Base-by-base conservation (phyloP, 345 rosid species). In the Eucalyptus urophylla region DNA sequence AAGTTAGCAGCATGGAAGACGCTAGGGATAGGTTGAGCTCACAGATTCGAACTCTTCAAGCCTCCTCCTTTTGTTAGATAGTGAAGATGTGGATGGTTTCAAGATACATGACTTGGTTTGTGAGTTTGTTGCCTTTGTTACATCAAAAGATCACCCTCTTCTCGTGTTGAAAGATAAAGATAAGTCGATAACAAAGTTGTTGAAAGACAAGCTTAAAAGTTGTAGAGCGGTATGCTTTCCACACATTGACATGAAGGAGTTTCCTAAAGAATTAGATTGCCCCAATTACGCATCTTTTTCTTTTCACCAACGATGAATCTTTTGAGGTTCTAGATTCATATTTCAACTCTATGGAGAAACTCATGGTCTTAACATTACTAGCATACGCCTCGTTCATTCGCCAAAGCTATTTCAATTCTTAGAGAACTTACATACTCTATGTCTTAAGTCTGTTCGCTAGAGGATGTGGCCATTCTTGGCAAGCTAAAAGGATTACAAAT, bases 331-430 rank as follows among this genome's bases (percentile, higher is more conserved):
- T 19, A 33, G 5, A 65, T 65, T 65, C 72, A n/a, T 54, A 27
- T 60, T 60, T 60, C 67, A 58, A 60, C 31, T 60, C 67, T 11
- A 25, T 3, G 67, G 3, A 3, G 31, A 60, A 60, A 11, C 67
- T 25, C 8, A 11, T 3, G 67, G 16, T 60, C 67, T 60, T 60
- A 60, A 11, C 0, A 31, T 60, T 11, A 25, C 31, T 11, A 0
- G 31, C 1, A 11, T 60, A 25, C 0, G 8, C 27, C 31, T 60
- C 31, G 13, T 3, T 58, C 6, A 3, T 27, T 58, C n/a, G 0
- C n/a, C 65, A 5, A 10, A 12, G 65, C 31, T 31, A 12, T 60
- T 60, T 60, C 16, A 27, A 4, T 60, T 60, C 29, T 60, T 12
- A 2, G 8, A 25, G 7, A 60, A 60, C 15, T 11, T 60, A 3